phyloP scores from a whole-genome alignment of 1,284 basidiomycete species.

The Malassezia dermatis region DNA sequence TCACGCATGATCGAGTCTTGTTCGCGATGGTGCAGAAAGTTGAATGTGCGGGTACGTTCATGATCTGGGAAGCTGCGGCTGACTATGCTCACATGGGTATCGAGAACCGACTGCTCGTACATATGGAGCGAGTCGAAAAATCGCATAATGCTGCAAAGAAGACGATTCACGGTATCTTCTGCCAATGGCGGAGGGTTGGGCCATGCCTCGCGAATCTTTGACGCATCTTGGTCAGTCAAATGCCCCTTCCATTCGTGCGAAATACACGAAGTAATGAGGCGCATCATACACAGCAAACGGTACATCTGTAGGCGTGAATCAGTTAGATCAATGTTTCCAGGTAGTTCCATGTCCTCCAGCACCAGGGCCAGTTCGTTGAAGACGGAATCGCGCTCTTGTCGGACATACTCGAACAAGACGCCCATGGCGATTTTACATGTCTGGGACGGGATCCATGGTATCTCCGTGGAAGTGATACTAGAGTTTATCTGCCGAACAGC shows the following conservation, averaged over 20 bases:
- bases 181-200: not conserved
- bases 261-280: constrained; percentile 1
- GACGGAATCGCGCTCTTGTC: not conserved
- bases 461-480: not conserved
- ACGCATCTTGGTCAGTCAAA: not conserved
- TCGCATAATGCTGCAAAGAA: not conserved
- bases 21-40: not conserved
- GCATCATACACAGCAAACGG: not conserved
- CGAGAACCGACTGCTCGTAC: not conserved
- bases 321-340: not conserved
- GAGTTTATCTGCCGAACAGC: not conserved
- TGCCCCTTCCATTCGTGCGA: not conserved
- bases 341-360: not conserved
- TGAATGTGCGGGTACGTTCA: not conserved
- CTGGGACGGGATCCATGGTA: not conserved
- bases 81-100: not conserved
- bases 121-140: not conserved
- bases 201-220: not conserved
- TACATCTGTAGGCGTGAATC: not conserved
- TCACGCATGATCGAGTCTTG: not conserved
- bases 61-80: not conserved
- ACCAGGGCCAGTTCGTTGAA: not conserved
- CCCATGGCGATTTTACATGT: not conserved
- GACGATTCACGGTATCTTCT: not conserved
- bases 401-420: not conserved